These are phyloP conservation scores for Voacanga thouarsii DNA, from an alignment of 257 asterid species.

Conservation along the genomic window DNA sequence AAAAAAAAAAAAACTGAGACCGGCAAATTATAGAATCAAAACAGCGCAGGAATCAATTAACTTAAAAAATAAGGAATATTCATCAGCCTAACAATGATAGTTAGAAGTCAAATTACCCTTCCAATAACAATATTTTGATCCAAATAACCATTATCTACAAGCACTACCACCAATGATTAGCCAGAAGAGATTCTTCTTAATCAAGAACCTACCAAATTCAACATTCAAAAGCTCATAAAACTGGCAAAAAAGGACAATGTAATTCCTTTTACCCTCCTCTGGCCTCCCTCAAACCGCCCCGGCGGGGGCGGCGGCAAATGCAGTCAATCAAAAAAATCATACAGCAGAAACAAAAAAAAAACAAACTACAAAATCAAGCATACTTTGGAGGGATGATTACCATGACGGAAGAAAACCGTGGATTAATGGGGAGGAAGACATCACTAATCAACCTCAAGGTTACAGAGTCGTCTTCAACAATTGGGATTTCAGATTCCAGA, in stretches of 20 bases:
- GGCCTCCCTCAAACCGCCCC: too few species aligned
- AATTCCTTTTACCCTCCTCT: background rate
- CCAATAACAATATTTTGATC: too few species aligned
- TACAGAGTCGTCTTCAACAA: conserved; percentile 24
- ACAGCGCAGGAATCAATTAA: background rate
- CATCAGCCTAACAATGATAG: background rate
- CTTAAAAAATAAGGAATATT: background rate
- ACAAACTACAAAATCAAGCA: background rate
- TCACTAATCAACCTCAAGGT: conserved; percentile 17
- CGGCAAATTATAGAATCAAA: background rate
- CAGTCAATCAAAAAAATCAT: too few species aligned
- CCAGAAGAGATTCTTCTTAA: background rate
- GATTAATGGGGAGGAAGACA: conserved; percentile 35
- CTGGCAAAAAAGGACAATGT: background rate
- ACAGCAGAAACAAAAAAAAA: background rate
- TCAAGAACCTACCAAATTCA: background rate
- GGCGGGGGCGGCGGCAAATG: too few species aligned
- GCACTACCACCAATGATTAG: too few species aligned
- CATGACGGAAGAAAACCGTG: conserved; percentile 47
- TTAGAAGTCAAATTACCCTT: background rate
- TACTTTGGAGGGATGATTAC: conserved; percentile 6
- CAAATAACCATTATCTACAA: too few species aligned
- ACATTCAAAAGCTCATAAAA: background rate
- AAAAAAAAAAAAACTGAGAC: background rate
- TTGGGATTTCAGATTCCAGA: conserved; percentile 29